Conservation (phyloP, 805 yeast species). For the Cyberlindnera xishuangbannaensis region DNA sequence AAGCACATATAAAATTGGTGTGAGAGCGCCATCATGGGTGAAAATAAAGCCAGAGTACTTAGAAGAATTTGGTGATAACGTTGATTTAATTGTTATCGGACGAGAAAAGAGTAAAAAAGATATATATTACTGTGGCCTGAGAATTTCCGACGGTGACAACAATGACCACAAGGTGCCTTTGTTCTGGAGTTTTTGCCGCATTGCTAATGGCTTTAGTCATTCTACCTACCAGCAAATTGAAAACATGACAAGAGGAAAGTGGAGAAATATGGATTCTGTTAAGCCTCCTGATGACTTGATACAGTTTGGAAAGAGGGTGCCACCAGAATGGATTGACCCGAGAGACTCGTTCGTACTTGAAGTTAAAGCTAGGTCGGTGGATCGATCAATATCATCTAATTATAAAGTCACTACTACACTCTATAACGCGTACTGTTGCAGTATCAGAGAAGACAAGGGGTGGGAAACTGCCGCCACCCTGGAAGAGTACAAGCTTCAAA, state of each 20-base stretch:
- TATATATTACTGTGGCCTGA: constrained; percentile 68
- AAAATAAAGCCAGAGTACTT: constrained; percentile 90
- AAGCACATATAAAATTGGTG: constrained; percentile 56
- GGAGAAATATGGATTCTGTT: constrained; percentile 41
- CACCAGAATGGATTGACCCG: constrained; percentile 79
- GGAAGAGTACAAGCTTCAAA: constrained; percentile 43
- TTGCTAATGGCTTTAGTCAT: constrained; percentile 77
- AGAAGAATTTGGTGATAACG: constrained; percentile 78
- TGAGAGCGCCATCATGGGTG: constrained; percentile 65
- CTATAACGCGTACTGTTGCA: constrained; percentile 67
- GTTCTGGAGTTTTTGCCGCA: constrained; percentile 65
- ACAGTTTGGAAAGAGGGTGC: constrained; percentile 54
- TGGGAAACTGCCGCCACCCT: constrained; percentile 50
- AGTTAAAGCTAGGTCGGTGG: constrained; percentile 74
- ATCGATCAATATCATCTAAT: constrained; percentile 36
- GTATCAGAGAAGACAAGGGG: constrained; percentile 64
- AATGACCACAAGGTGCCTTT: constrained; percentile 18
- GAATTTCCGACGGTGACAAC: constrained; percentile 35
- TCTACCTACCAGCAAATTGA: constrained; percentile 58
- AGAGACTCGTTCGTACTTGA: constrained; percentile 72
- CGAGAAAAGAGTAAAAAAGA: constrained; percentile 64
- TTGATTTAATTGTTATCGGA: constrained; percentile 78
- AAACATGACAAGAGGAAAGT: constrained; percentile 49
- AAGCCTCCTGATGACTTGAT: constrained; percentile 38
- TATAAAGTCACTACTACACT: constrained; percentile 68